Evolutionary conservation across 2,329 filamentous ascomycete genomes (phyloP).

Genomic region (Plectosphaerella cucumerina): DNA sequence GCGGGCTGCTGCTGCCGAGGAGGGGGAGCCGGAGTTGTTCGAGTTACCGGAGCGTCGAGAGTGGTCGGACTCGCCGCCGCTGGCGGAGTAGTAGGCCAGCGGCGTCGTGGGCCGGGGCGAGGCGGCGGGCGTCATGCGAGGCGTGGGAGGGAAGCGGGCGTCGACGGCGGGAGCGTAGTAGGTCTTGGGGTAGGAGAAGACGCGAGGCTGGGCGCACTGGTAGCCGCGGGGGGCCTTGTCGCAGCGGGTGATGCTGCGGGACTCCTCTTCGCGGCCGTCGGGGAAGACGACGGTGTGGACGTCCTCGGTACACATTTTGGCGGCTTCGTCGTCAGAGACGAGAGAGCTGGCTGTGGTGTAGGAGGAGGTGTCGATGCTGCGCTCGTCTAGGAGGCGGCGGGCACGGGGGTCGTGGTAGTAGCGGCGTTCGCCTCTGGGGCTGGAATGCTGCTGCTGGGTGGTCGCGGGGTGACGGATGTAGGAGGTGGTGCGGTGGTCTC

Average conservation of each 20-base stretch:
- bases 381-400: too few species aligned
- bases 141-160: slow-evolving; percentile 23
- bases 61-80: slow-evolving; percentile 31
- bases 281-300: slow-evolving; percentile 42
- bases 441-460: background rate
- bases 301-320: slow-evolving; percentile 48
- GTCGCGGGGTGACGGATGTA: background rate
- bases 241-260: slow-evolving; percentile 32
- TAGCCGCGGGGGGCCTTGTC: slow-evolving; percentile 30
- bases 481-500: background rate
- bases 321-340: slow-evolving; percentile 13
- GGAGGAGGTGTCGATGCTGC: background rate
- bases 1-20: background rate
- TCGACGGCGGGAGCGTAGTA: slow-evolving; percentile 20
- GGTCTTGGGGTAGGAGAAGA: slow-evolving; percentile 36
- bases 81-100: slow-evolving; percentile 21
- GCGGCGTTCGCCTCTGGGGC: background rate
- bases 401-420: background rate
- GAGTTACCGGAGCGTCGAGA: slow-evolving; percentile 25
- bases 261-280: slow-evolving; percentile 32
- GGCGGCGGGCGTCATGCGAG: slow-evolving; percentile 20
- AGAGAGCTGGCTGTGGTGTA: background rate
- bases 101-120: slow-evolving; percentile 34
- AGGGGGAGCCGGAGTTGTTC: slow-evolving; percentile 22
- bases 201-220: slow-evolving; percentile 35